Percentiles rank a stretch among this genome's conserved stretches.
Conservation (phyloP, 2,329 filamentous ascomycete species). For the Myriosclerotinia curreyana region DNA sequence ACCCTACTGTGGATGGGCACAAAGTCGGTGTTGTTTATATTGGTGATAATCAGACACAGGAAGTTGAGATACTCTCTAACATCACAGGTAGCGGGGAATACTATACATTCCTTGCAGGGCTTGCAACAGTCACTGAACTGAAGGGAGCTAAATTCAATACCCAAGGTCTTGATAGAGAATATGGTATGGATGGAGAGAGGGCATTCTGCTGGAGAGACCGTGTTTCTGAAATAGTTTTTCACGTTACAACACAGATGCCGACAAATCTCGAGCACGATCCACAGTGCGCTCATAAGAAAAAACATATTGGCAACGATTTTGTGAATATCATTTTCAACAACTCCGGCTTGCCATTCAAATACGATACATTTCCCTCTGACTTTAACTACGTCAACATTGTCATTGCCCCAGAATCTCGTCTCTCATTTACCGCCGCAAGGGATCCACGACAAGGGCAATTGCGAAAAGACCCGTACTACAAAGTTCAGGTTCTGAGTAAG, state of each 20-base stretch:
- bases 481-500: constrained; percentile 84
- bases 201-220: constrained; percentile 94
- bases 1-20: constrained; percentile 87
- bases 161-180: constrained; percentile 78
- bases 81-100: constrained; percentile 85
- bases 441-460: constrained; percentile 41
- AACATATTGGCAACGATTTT: constrained; percentile 94
- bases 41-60: constrained; percentile 77
- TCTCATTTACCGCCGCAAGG: constrained; percentile 68
- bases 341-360: constrained; percentile 82
- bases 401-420: constrained; percentile 80
- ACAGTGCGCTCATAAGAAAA: constrained; percentile 79
- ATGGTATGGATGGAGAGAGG: constrained; percentile 78
- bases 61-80: constrained; percentile 83
- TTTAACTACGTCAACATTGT: constrained; percentile 98
- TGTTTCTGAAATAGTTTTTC: constrained; percentile 92
- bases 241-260: constrained; percentile 97
- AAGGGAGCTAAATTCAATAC: constrained; percentile 87
- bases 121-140: constrained; percentile 78
- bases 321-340: constrained; percentile 99
- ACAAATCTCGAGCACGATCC: constrained; percentile 75
- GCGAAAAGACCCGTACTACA: constrained; percentile 63
- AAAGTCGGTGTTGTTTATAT: constrained; percentile 95
- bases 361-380: constrained; percentile 88
- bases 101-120: constrained; percentile 73